Conservation (phyloP, 306 rosid genomes). For the Medicago truncatula region MtrunA17r5.0-ANR NC_053043.1:36337501-36338000, state of each 20-base stretch:
- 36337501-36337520: too few species aligned
- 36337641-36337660: too few species aligned
- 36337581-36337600: too few species aligned
- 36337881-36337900: conserved; percentile 29
- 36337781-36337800: conserved; percentile 89
- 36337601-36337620: too few species aligned
- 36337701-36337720: conserved; percentile 29
- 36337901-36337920: conserved; percentile 16
- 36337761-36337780: conserved; percentile 80
- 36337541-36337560: too few species aligned
- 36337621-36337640: too few species aligned
- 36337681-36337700: background rate
- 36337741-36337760: conserved; percentile 33
- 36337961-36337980: conserved; percentile 86
- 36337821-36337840: background rate
- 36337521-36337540: background rate
- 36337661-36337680: too few species aligned
- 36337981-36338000: conserved; percentile 75
- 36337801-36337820: background rate
- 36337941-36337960: conserved; percentile 95
- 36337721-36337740: conserved; percentile 31
- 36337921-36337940: conserved; percentile 89
- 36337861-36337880: background rate
- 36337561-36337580: too few species aligned
- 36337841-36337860: background rate